Evolutionary conservation across 2,329 filamentous ascomycete species (phyloP).

Genomic region (Arthroderma sp.): DNA sequence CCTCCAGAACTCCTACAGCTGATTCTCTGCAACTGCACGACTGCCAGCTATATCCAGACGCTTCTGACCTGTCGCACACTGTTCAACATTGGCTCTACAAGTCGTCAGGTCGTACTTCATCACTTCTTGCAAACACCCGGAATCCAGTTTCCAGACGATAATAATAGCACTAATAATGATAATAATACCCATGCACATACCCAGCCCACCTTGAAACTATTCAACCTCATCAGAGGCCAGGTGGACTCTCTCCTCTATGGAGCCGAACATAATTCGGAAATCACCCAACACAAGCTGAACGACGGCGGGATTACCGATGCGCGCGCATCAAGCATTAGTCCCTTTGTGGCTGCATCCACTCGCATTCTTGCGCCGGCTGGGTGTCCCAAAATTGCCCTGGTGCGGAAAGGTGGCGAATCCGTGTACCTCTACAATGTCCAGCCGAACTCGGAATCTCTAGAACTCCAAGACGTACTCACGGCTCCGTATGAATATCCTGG

Average conservation of each 20-base stretch:
- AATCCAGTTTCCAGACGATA: constrained; percentile 10
- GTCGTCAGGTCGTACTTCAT: constrained; percentile 23
- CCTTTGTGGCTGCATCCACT: too few relatives aligned
- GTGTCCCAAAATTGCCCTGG: neutral
- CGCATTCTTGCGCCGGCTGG: too few relatives aligned
- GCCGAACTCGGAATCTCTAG: constrained; percentile 14
- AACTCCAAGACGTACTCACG: constrained; percentile 11
- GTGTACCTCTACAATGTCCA: constrained; percentile 20
- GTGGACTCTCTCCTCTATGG: constrained; percentile 24
- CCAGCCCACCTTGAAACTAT: constrained; percentile 16
- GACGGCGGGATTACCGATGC: constrained; percentile 13
- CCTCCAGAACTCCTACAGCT: constrained; percentile 31
- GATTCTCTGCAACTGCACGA: constrained; percentile 22
- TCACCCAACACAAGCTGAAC: constrained; percentile 17
- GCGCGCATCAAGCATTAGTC: too few relatives aligned
- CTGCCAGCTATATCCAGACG: constrained; percentile 25
- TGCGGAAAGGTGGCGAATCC: constrained; percentile 4
- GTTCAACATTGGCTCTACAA: constrained; percentile 21
- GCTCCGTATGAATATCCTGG: constrained; percentile 16
- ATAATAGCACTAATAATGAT: neutral
- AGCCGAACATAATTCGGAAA: constrained; percentile 21
- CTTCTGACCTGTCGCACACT: constrained; percentile 25
- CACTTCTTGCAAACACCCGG: constrained; percentile 27
- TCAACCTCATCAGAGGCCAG: constrained; percentile 18
- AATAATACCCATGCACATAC: constrained; percentile 3